Evolutionary conservation across 202 grass and related monocot species (phyloP).

Genomic region (Miscanthus sacchariflorus): DNA sequence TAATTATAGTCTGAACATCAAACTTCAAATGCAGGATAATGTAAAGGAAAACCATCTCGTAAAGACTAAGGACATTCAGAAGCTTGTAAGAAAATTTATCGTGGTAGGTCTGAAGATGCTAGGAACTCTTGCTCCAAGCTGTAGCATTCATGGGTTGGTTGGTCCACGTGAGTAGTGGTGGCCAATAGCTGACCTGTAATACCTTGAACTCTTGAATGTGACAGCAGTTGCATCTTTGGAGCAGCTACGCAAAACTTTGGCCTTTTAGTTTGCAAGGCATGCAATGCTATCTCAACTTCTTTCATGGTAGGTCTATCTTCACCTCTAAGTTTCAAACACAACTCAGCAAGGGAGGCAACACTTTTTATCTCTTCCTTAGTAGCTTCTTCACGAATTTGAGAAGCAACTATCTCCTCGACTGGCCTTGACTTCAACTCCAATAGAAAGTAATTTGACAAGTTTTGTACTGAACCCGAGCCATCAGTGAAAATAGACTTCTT

Average conservation of each 20-base stretch:
- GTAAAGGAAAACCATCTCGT: no score
- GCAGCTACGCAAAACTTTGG: not conserved
- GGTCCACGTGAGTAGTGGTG: no score
- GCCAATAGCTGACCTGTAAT: no score
- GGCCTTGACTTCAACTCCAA: not conserved
- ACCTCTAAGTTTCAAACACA: not conserved
- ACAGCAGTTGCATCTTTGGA: not conserved
- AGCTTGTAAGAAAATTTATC: no score
- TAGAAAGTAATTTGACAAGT: not conserved
- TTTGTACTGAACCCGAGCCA: not conserved
- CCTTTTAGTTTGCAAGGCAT: not conserved
- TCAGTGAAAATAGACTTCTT: not conserved
- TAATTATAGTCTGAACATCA: no score
- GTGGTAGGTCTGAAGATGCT: not conserved
- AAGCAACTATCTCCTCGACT: not conserved
- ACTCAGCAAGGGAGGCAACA: not conserved
- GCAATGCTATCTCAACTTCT: not conserved
- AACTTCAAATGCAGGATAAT: no score
- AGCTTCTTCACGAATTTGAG: not conserved
- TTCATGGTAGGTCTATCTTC: not conserved
- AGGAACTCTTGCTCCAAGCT: not conserved
- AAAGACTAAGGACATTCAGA: no score
- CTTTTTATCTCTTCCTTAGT: not conserved
- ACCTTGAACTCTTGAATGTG: no score
- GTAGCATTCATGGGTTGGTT: not conserved